These are phyloP conservation scores for Phialemoniopsis sp. DNA, from an alignment of 2,329 filamentous ascomycete species.

Conservation along the genomic window DNA sequence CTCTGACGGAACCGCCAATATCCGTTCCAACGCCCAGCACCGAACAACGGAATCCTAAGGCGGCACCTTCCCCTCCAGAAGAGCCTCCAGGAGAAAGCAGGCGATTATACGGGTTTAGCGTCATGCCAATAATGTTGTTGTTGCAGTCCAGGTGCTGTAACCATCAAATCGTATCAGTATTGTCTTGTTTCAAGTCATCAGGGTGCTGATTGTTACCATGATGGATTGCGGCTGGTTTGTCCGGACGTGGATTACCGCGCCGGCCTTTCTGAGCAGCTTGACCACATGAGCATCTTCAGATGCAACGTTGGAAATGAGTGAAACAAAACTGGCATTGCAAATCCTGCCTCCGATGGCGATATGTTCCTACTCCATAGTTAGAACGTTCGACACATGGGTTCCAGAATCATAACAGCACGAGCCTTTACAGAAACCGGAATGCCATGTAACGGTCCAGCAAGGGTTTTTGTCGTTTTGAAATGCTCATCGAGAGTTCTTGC, in stretches of 20 bases:
- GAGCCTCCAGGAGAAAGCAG: slow-evolving; percentile 57
- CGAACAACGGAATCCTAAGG: slow-evolving; percentile 54
- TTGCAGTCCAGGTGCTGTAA: slow-evolving; percentile 56
- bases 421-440: slow-evolving; percentile 54
- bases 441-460: slow-evolving; percentile 58
- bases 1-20: slow-evolving; percentile 42
- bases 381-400: too few relatives aligned
- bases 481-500: slow-evolving; percentile 41
- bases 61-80: slow-evolving; percentile 60
- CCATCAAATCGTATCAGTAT: too few relatives aligned
- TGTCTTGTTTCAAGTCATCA: too few relatives aligned
- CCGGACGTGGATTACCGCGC: slow-evolving; percentile 63
- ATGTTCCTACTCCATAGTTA: too few relatives aligned
- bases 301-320: background rate
- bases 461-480: slow-evolving; percentile 28
- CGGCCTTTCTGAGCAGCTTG: too few relatives aligned
- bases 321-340: too few relatives aligned
- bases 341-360: too few relatives aligned
- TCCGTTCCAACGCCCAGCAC: slow-evolving; percentile 61
- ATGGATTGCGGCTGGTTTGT: slow-evolving; percentile 63
- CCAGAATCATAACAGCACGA: too few relatives aligned
- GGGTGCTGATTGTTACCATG: too few relatives aligned
- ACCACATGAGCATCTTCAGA: slow-evolving; percentile 8
- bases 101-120: slow-evolving; percentile 57
- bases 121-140: slow-evolving; percentile 59